Evolutionary conservation across 805 yeast species (phyloP), one percentile per base, ranked within the genome.

Genomic region (Hyphopichia homilentoma): DNA sequence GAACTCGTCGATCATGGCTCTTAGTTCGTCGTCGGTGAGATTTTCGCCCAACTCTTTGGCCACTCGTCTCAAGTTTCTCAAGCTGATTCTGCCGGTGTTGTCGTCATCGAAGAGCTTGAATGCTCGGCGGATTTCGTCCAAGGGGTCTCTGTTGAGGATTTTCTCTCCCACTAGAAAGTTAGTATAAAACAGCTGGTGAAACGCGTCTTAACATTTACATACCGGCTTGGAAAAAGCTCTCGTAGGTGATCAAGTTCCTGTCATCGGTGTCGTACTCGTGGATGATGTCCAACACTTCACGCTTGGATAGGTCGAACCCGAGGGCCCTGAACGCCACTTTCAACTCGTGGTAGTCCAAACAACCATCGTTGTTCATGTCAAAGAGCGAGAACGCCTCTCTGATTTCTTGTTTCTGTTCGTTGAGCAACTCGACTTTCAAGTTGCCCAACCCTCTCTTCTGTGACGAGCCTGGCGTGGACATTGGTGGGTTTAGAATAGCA

Each of bases 1-100:
- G 53, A 93, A 93, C 57, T 90, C 97, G 40, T 89, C 96, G 43
- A 93, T 93, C 98, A 93, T 93, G 4, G 97, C 97, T 44, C 84
- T 73, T 32, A 93, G 67, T 52, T 93, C 98, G 38, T 87, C 96
- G 45, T 93, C 99, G 5, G 86, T 80, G 36, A 93, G 64, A 46
- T 82, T 84, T 57, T 93, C 98, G 2, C 96, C 97, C 36, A 93
- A 63, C 44, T 90, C 97, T 46, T 84, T 84, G 7, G 97, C 93
- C 2, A 90, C 95, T 39, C 93, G 73, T 56, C 94, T 77, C 38
- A 93, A 70, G 52, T 88, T 84, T 43, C 89, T 73, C 30, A 90
- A 65, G 35, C 84, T 77, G 41, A 89, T 88, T 52, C 81, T 84
- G 0, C 97, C 97, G 0, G 94, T 87, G 31, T 70, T 71, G 47